Evolutionary conservation across 2,329 filamentous ascomycete species (phyloP).

Genomic region (Colletotrichum ledebouriae): DNA sequence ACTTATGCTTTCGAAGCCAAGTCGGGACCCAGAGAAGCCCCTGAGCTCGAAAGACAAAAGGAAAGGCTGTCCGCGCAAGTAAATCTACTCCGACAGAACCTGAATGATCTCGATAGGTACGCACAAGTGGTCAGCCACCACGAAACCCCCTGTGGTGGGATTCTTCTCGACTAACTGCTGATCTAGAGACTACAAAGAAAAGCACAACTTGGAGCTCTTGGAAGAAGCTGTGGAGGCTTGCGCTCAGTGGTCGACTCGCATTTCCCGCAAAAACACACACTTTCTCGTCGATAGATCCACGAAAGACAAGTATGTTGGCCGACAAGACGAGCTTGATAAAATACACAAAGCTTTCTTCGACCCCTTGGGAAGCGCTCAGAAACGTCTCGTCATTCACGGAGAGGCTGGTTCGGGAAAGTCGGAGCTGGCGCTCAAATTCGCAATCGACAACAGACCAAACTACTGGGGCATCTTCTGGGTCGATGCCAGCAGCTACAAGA

Average conservation of each 20-base stretch:
- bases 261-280: background rate
- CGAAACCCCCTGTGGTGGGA: no score
- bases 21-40: no score
- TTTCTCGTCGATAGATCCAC: background rate
- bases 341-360: background rate
- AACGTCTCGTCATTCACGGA: background rate
- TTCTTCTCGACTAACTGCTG: no score
- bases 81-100: background rate
- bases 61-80: background rate
- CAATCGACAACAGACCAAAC: background rate
- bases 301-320: background rate
- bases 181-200: background rate
- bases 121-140: no score
- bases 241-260: background rate
- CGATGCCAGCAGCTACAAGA: constrained; percentile 4
- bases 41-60: no score
- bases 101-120: no score
- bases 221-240: background rate
- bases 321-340: background rate
- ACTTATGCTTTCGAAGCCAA: background rate
- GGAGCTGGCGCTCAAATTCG: constrained; percentile 4
- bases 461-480: constrained; percentile 17
- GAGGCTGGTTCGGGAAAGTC: constrained; percentile 1
- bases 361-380: background rate
- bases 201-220: background rate